phyloP scores from a whole-genome alignment of 148 eudicot genomes.

The Camellia granthamiana region DNA sequence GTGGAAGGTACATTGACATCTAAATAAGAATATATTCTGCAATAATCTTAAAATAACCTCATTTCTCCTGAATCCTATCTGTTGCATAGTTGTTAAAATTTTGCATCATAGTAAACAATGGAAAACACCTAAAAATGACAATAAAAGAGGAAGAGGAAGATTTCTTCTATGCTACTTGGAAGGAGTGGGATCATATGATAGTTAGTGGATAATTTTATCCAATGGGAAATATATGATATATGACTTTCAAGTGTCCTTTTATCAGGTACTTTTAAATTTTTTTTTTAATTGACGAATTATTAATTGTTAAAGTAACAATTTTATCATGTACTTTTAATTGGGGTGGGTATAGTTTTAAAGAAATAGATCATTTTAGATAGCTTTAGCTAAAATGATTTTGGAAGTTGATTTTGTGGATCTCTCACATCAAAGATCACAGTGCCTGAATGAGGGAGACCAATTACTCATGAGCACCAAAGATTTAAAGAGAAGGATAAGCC shows the following conservation, averaged over 20 bases:
- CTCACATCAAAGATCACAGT: not conserved
- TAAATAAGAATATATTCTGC: not conserved
- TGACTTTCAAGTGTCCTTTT: not conserved
- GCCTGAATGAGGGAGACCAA: not conserved
- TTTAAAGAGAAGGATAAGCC: too few species aligned
- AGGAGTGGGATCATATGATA: not conserved
- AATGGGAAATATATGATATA: not conserved
- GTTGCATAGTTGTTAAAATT: too few species aligned
- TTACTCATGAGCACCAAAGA: not conserved
- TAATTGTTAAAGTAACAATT: too few species aligned
- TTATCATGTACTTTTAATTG: too few species aligned
- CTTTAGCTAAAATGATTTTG: not conserved
- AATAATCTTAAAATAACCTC: not conserved
- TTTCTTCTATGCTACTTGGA: not conserved
- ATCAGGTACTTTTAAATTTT: not conserved
- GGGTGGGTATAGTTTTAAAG: not conserved
- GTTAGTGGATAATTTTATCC: not conserved
- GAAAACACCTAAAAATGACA: not conserved
- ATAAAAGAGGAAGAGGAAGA: not conserved
- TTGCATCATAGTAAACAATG: too few species aligned
- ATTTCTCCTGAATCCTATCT: not conserved
- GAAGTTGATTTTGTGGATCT: not conserved
- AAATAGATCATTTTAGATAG: not conserved
- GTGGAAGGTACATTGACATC: constrained; percentile 6
- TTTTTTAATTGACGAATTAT: too few species aligned